Base-by-base conservation (phyloP, 2,329 filamentous ascomycete species). In the Alternaria sp. region DNA sequence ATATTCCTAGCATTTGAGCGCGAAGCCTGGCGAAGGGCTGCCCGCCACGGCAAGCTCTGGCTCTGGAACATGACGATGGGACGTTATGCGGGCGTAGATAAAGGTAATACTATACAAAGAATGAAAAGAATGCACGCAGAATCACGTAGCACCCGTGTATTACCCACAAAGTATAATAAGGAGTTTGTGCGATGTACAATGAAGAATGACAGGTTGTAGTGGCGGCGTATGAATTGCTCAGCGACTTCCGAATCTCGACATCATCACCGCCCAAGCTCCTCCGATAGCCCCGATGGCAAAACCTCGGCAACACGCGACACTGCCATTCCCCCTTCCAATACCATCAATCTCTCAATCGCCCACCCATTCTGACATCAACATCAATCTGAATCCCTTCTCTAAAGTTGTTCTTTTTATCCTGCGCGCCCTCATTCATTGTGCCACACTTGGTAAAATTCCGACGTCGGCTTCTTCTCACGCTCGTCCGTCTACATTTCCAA, bases 31-130 rank as follows among this genome's bases (percentile, higher is more conserved):
- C 82, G 83, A 73, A 87, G 81, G 70, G 86, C 87, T 78, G 82
- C 81, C 81, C 88, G 86, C 88, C 88, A 90, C 80, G 87, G 86
- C 73, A 89, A 79, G 68, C 85, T 86, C 79, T 87, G 86, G 73
- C 86, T 84, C 81, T 87, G 87, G 77, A 88, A 83, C 88, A 90
- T 90, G 59, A 42, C 62, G 65, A 24, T 49, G 24, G n/a, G 20
- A 39, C 18, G 38, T 46, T 57, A 34, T 52, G 53, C 36, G 38
- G 46, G 48, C 58, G 60, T 53, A 59, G 39, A 54, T 43, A 52
- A 55, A 59, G 39, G 32, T 20, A 56, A 39, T 51, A 56, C 39
- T 56, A 55, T 51, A 56, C 57, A 59, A 52, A 48, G 47, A 57
- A 60, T 47, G 34, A 14, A 47, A 51, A 28, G 20, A 60, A 9